Conservation (phyloP, 2,329 filamentous ascomycete species). For the Elsinoe fawcettii region DNA sequence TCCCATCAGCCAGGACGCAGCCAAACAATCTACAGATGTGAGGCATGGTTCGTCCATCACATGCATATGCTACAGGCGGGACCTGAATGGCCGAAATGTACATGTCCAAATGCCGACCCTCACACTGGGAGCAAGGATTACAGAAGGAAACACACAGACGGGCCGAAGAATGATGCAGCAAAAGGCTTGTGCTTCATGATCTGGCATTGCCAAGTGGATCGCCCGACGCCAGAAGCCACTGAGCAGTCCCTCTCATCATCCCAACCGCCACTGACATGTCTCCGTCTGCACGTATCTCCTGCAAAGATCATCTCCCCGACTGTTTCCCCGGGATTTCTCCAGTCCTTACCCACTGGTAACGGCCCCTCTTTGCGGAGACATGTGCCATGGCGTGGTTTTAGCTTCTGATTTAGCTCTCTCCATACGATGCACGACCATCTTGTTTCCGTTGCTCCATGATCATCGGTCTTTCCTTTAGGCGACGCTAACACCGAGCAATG, state of each 20-base stretch:
- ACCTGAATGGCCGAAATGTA: background rate
- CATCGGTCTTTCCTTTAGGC: slow-evolving; percentile 8
- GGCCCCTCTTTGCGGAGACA: slow-evolving; percentile 3
- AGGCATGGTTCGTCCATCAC: background rate
- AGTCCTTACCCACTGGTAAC: background rate
- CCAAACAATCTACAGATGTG: no score
- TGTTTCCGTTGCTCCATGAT: background rate
- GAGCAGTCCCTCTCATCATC: background rate
- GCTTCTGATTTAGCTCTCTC: slow-evolving; percentile 1
- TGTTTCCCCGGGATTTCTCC: slow-evolving; percentile 10
- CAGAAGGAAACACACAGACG: background rate
- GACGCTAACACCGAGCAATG: slow-evolving; percentile 8
- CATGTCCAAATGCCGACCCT: background rate
- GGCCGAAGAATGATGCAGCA: background rate
- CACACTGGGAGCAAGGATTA: background rate
- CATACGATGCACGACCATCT: background rate
- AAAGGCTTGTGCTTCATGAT: background rate
- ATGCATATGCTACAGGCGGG: background rate
- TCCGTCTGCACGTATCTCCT: background rate
- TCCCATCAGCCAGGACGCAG: background rate
- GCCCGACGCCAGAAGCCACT: background rate
- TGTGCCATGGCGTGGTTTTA: slow-evolving; percentile 3
- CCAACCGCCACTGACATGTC: slow-evolving; percentile 1
- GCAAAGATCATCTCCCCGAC: background rate
- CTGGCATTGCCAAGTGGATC: background rate